phyloP scores from a whole-genome alignment of 148 eudicot species.

The Heliosperma pusillum region DNA sequence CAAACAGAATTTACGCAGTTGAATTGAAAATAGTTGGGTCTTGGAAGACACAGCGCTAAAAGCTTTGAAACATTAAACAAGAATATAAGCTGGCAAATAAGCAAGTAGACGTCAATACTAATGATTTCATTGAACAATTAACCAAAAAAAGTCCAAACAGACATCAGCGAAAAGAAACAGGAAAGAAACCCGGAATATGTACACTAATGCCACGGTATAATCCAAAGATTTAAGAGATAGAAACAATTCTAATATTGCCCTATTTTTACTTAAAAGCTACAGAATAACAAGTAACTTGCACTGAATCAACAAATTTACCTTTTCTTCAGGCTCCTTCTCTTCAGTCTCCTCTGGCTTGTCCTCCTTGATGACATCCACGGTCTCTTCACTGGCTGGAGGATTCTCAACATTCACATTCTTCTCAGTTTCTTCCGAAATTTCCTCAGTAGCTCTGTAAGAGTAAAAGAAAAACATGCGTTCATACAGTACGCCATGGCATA shows the following conservation, averaged over 20 bases:
- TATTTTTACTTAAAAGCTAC: neutral
- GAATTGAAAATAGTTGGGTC: too few relatives aligned
- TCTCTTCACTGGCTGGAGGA: constrained; percentile 54
- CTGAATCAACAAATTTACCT: constrained; percentile 35
- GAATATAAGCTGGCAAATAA: neutral
- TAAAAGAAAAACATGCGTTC: constrained; percentile 2
- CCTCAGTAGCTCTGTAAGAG: constrained; percentile 52
- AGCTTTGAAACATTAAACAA: too few relatives aligned
- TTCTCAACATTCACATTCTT: constrained; percentile 49
- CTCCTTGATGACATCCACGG: constrained; percentile 60
- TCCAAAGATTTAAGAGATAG: neutral
- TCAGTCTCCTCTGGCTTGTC: constrained; percentile 54
- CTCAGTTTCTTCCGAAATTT: constrained; percentile 58
- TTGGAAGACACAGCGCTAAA: too few relatives aligned
- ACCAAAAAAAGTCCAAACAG: neutral
- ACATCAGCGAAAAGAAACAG: neutral
- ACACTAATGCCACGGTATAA: neutral
- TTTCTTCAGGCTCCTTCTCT: constrained; percentile 83
- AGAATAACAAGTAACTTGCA: neutral
- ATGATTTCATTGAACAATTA: neutral
- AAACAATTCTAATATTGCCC: neutral
- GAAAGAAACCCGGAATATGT: neutral
- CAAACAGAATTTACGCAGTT: too few relatives aligned
- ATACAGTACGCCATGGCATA: neutral
- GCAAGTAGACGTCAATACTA: neutral